Conservation (phyloP, 2,329 filamentous ascomycete genomes). For the Sarocladiaceae sp. region DNA sequence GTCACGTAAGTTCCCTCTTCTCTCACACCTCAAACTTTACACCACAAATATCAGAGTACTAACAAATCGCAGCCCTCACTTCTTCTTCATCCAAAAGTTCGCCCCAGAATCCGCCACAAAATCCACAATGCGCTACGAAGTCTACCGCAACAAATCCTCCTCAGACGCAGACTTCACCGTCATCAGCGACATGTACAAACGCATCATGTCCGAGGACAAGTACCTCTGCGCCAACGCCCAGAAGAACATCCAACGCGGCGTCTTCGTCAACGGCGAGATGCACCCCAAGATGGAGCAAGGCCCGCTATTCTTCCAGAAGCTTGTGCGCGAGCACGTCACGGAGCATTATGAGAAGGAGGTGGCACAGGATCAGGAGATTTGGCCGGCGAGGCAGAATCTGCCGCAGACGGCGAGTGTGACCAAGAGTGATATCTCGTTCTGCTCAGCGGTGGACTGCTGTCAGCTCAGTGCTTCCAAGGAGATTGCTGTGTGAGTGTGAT, state of each 20-base stretch:
- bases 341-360: constrained; percentile 22
- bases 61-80: constrained; percentile 9
- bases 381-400: constrained; percentile 19
- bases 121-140: constrained; percentile 25
- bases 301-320: constrained; percentile 38
- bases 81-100: constrained; percentile 13
- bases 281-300: constrained; percentile 50
- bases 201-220: constrained; percentile 48
- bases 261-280: constrained; percentile 47
- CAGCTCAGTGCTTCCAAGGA: constrained; percentile 18
- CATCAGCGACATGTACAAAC: constrained; percentile 45
- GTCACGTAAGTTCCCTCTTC: constrained; percentile 1
- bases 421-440: constrained; percentile 27
- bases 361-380: constrained; percentile 21
- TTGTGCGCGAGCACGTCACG: constrained; percentile 21
- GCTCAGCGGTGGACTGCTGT: constrained; percentile 29
- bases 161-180: constrained; percentile 41
- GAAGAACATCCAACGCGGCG: constrained; percentile 44
- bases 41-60: not conserved
- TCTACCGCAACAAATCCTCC: constrained; percentile 44
- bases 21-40: not conserved
- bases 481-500: constrained; percentile 17
- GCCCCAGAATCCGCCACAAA: constrained; percentile 5
- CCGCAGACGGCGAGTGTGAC: constrained; percentile 15
- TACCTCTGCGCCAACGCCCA: constrained; percentile 44